Evolutionary conservation across 352 stramenopile species (phyloP), one percentile per base, ranked within the genome.

Genomic region (Blastocystis sp.): DNA sequence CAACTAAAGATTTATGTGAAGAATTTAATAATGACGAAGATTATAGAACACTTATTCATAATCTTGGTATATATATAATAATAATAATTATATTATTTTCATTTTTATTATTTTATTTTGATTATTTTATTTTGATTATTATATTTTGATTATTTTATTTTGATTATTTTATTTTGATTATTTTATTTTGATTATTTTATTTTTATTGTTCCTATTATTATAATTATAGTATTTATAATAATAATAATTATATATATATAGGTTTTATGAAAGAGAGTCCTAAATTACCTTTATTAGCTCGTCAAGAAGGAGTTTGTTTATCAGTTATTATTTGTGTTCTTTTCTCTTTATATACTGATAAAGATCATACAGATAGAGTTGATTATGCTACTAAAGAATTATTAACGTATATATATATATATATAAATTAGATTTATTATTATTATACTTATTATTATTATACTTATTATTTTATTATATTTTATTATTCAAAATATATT

Each of bases 21-120:
- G 52, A 62, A 27, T 62, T 62, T 42, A 39, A 62, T 34, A 39
- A 62, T 19, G 52, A 62, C 5, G 40, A 54, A 42, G 52, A 62
- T 18, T 28, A 54, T 16, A 25, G 52, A n/a, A 9, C 9, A 11
- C 48, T 62, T 39, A 21, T 43, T 10, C 48, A 62, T 39, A 62
- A 54, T 27, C 52, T 62, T 11, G 52, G 39, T 46, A 46, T 9
- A n/a, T n/a, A n/a, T n/a, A n/a, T n/a, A n/a, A n/a, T n/a, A n/a
- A n/a, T n/a, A n/a, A n/a, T n/a, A n/a, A n/a, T n/a, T n/a, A n/a
- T n/a, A n/a, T n/a, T n/a, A n/a, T n/a, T n/a, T n/a, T n/a, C n/a
- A n/a, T n/a, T n/a, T n/a, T n/a, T n/a, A n/a, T n/a, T n/a, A n/a
- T n/a, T n/a, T n/a, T n/a, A n/a, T n/a, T n/a, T n/a, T n/a, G n/a